Conservation (phyloP, 2,329 filamentous ascomycete species). For the Aspergillus novofumigatus region DNA sequence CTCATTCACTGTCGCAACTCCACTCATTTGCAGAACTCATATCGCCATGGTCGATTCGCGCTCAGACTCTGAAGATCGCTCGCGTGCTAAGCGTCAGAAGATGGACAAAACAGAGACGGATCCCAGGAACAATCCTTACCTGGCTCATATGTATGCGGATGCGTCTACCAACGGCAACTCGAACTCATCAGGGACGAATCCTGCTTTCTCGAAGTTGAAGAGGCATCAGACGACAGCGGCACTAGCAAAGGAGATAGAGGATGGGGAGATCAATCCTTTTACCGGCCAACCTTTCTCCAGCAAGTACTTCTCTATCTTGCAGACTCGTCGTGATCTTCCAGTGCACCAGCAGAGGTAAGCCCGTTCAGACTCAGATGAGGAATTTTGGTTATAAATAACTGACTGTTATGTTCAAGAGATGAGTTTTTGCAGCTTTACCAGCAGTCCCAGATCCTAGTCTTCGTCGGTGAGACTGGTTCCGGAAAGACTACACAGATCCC, state of each 20-base stretch:
- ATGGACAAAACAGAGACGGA: slow-evolving; percentile 46
- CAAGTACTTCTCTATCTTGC: slow-evolving; percentile 85
- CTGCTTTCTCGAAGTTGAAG: slow-evolving; percentile 62
- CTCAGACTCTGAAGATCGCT: slow-evolving; percentile 47
- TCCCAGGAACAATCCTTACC: slow-evolving; percentile 72
- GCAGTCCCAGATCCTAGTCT: slow-evolving; percentile 90
- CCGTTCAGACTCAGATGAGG: background rate
- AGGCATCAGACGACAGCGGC: slow-evolving; percentile 76
- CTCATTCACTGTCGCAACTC: slow-evolving; percentile 9
- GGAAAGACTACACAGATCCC: slow-evolving; percentile 99
- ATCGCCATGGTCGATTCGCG: slow-evolving; percentile 54
- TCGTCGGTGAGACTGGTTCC: slow-evolving; percentile 98
- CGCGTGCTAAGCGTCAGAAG: slow-evolving; percentile 54
- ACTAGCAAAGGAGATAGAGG: slow-evolving; percentile 69
- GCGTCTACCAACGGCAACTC: slow-evolving; percentile 34
- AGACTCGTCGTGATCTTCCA: slow-evolving; percentile 77
- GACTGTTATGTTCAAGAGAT: slow-evolving; percentile 50
- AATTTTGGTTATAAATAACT: background rate
- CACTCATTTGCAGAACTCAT: slow-evolving; percentile 6
- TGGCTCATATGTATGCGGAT: slow-evolving; percentile 78
- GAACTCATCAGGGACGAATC: slow-evolving; percentile 28
- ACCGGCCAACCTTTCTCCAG: slow-evolving; percentile 71
- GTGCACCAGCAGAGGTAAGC: slow-evolving; percentile 82
- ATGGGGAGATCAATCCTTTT: slow-evolving; percentile 80
- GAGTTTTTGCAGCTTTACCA: slow-evolving; percentile 95